Evolutionary conservation across 768 basidiomycete species (phyloP).

Genomic region (Hydnomerulius pinastri): DNA sequence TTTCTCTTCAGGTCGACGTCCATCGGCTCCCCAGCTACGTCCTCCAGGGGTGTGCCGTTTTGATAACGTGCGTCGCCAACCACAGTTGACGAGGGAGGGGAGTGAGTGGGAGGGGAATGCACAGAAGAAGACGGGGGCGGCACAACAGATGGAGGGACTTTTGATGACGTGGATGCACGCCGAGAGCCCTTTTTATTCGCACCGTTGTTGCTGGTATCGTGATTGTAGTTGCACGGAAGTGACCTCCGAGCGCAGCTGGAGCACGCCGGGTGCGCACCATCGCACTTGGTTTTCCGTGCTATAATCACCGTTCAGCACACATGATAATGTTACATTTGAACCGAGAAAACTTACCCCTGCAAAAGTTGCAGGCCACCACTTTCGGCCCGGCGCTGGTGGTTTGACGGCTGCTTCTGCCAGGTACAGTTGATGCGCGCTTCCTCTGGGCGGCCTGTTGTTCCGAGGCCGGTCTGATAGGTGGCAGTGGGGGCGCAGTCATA

Average conservation of each 20-base stretch:
- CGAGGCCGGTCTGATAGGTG: conserved; percentile 65
- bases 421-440: conserved; percentile 69
- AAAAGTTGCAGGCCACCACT: conserved; percentile 87
- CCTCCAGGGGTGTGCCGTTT: conserved; percentile 40
- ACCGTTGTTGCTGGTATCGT: conserved; percentile 47
- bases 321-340: conserved; percentile 1
- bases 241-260: conserved; percentile 79
- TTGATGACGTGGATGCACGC: conserved; percentile 56
- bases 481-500: conserved; percentile 65
- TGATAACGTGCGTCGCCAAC: conserved; percentile 35
- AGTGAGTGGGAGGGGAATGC: conserved; percentile 56
- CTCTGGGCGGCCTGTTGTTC: conserved; percentile 69
- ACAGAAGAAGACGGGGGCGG: conserved; percentile 39
- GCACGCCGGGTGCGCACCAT: conserved; percentile 83
- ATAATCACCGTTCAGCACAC: conserved; percentile 9
- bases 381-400: conserved; percentile 75
- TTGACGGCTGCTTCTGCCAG: conserved; percentile 59
- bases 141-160: conserved; percentile 22
- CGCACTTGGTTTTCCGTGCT: conserved; percentile 90
- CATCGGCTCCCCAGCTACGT: conserved; percentile 43
- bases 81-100: conserved; percentile 46
- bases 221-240: conserved; percentile 79
- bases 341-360: conserved; percentile 60
- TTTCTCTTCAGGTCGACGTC: conserved; percentile 63
- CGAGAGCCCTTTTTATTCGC: conserved; percentile 42